phyloP scores from a whole-genome alignment of 129 eudicot species.

The Erigeron canadensis region DNA sequence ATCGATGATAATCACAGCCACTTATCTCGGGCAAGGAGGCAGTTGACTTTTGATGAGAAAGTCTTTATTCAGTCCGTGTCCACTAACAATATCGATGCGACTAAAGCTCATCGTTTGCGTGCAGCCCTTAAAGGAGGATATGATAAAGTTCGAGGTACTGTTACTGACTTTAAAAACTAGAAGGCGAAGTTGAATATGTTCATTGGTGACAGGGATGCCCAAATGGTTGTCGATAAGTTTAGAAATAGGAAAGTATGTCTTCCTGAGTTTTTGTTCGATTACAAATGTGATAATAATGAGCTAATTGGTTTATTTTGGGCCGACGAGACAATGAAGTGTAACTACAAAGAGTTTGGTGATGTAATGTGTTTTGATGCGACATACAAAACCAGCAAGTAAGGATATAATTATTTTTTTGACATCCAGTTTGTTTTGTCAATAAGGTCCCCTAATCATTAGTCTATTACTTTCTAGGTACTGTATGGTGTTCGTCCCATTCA shows the following conservation, averaged over 20 bases:
- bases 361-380: background rate
- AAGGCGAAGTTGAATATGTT: background rate
- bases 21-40: too few relatives aligned
- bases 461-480: background rate
- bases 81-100: background rate
- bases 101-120: background rate
- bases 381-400: background rate
- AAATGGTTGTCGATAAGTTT: background rate
- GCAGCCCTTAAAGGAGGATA: background rate
- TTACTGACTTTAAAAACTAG: background rate
- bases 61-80: background rate
- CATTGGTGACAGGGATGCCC: background rate
- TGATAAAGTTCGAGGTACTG: background rate
- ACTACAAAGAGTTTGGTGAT: background rate
- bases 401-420: background rate
- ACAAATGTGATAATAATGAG: background rate
- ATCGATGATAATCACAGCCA: too few relatives aligned
- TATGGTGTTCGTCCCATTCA: too few relatives aligned
- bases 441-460: too few relatives aligned
- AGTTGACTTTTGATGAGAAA: background rate
- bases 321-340: background rate
- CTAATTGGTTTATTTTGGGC: background rate
- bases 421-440: background rate
- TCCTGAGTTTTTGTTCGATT: background rate
- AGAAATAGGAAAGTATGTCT: background rate